Evolutionary conservation across 805 yeast species (phyloP), one percentile per base, ranked within the genome.

Genomic region (Wickerhamiella sorbophila): DNA sequence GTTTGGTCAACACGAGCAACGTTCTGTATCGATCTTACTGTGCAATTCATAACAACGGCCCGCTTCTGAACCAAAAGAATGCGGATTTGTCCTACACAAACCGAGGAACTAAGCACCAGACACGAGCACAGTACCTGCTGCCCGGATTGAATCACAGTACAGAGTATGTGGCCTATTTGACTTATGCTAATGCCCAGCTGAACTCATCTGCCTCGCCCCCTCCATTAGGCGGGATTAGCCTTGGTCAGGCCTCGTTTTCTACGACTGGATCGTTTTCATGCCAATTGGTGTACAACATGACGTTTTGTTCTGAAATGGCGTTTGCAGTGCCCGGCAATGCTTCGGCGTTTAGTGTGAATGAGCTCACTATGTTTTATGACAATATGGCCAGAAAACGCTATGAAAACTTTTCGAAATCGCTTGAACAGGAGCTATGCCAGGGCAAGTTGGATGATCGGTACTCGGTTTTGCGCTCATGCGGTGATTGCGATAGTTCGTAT

Each of bases 301-400:
- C 72, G 2, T 86, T 86, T 53, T 88, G 98, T 59, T 59, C 67
- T 24, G 72, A 74, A 36, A 93, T 88, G 19, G 91, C 95, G 1
- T 88, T 87, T 60, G 71, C 94, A 0, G 95, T 83, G 0, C 97
- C 97, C 0, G 65, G 66, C 4, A 63, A 63, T 39, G 54, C 72
- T 1, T 46, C 64, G 1, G 45, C 55, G 3, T 62, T 61, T 24
- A 58, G 60, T 2, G 46, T 51, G 3, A 55, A 55, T 29, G 61
- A 61, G 4, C 55, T 77, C 24, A 64, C 67, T 1, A 29, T 48
- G 0, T 52, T 71, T 16, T 88, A 85, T 54, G 95, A 88, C 55
- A 52, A 63, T 33, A 62, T 75, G 48, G 86, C 95, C 0, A 50
- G 55, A 15, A 55, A 58, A 0, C 54, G 73, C 9, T 88, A 71